These are phyloP conservation scores for Chalaropsis ovoidea DNA, from an alignment of 2,329 filamentous ascomycete species.

Conservation along the genomic window DNA sequence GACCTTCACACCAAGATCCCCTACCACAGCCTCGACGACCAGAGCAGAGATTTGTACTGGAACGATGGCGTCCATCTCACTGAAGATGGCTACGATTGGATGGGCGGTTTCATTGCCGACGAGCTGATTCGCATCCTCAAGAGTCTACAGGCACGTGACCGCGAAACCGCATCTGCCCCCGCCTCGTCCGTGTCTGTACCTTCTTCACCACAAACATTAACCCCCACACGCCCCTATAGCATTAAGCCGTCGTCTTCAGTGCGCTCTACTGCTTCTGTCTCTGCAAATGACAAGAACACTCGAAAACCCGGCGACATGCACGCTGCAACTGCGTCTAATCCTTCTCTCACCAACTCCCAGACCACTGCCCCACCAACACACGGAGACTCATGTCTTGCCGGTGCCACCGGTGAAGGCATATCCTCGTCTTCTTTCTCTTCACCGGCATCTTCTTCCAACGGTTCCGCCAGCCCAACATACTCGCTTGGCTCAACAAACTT, in stretches of 20 bases:
- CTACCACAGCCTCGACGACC: constrained; percentile 40
- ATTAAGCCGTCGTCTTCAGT: constrained; percentile 12
- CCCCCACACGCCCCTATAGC: not conserved
- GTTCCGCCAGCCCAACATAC: constrained; percentile 22
- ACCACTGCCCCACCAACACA: not conserved
- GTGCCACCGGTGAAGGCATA: not conserved
- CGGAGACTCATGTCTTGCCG: not conserved
- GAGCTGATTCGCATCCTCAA: constrained; percentile 41
- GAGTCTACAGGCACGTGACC: constrained; percentile 25
- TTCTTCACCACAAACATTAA: constrained; percentile 8
- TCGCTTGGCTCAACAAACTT: constrained; percentile 15
- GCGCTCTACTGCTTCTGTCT: constrained; percentile 15
- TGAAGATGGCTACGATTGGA: constrained; percentile 49
- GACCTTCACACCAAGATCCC: constrained; percentile 48
- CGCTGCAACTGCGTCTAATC: not conserved
- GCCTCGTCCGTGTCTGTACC: not conserved
- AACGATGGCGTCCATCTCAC: constrained; percentile 53
- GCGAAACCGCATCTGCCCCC: not conserved
- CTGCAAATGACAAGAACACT: constrained; percentile 25
- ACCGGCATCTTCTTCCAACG: constrained; percentile 9
- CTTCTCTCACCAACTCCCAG: not conserved
- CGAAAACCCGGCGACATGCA: constrained; percentile 21
- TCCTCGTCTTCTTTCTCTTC: constrained; percentile 11
- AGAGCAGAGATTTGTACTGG: constrained; percentile 45
- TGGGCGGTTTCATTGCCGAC: constrained; percentile 49